Percentiles rank a stretch among this genome's conserved stretches.
Conservation (phyloP, 106 monocot genomes). For the Ottelia alismoides region DNA sequence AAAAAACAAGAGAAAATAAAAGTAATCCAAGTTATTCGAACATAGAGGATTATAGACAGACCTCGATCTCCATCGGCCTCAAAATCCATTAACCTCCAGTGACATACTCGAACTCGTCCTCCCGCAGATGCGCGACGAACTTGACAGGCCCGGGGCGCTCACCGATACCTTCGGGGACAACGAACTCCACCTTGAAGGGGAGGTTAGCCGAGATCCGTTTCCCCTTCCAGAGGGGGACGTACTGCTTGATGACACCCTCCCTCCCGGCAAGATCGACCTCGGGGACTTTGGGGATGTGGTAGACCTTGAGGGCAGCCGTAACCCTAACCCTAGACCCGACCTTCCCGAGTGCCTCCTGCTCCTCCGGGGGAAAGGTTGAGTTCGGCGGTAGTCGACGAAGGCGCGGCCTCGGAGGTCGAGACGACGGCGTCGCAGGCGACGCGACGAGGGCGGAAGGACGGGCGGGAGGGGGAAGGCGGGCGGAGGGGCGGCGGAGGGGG, state of each 20-base stretch:
- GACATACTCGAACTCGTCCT: conserved; percentile 64
- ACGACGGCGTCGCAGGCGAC: conserved; percentile 29
- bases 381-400: conserved; percentile 12
- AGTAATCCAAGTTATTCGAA: too few species aligned
- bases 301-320: conserved; percentile 56
- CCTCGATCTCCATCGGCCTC: conserved; percentile 3
- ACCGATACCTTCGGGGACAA: conserved; percentile 21
- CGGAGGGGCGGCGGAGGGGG: background rate
- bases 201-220: conserved; percentile 72
- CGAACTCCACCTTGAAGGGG: conserved; percentile 79
- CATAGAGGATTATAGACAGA: too few species aligned
- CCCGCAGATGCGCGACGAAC: conserved; percentile 71
- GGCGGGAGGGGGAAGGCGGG: background rate
- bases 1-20: too few species aligned
- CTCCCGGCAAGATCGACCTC: conserved; percentile 60
- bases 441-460: conserved; percentile 2
- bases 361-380: conserved; percentile 12
- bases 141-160: conserved; percentile 38
- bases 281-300: conserved; percentile 60
- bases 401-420: conserved; percentile 20
- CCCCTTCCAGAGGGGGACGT: conserved; percentile 74
- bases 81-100: too few species aligned
- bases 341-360: conserved; percentile 27
- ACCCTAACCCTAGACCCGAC: conserved; percentile 54
- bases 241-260: conserved; percentile 85